Evolutionary conservation across 2,329 filamentous ascomycete species (phyloP).

Genomic region (Claviceps pazoutovae): DNA sequence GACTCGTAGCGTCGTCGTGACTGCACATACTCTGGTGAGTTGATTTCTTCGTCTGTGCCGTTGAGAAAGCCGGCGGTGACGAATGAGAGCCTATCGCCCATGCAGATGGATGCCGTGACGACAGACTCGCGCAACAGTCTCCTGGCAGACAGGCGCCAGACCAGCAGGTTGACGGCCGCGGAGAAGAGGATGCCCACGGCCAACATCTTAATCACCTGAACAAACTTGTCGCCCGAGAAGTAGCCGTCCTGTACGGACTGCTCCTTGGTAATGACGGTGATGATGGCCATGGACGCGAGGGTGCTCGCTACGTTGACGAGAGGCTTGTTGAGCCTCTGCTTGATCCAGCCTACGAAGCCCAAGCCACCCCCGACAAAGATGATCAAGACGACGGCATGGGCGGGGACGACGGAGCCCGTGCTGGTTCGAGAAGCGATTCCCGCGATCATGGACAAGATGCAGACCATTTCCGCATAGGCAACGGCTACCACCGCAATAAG

Average conservation of each 20-base stretch:
- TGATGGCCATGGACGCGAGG: constrained; percentile 74
- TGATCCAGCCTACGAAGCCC: constrained; percentile 78
- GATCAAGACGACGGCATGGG: constrained; percentile 65
- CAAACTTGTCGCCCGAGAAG: constrained; percentile 69
- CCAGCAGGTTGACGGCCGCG: constrained; percentile 58
- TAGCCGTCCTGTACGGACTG: constrained; percentile 71
- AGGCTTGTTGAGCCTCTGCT: constrained; percentile 64
- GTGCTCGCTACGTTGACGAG: constrained; percentile 77
- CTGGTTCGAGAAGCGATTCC: constrained; percentile 63
- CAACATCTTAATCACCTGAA: constrained; percentile 72
- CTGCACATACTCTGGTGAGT: constrained; percentile 48
- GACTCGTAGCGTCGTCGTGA: constrained; percentile 51
- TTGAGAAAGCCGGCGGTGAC: constrained; percentile 75
- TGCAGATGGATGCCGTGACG: constrained; percentile 54
- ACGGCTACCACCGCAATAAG: constrained; percentile 67
- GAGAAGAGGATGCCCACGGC: constrained; percentile 62
- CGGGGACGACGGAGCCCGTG: constrained; percentile 51
- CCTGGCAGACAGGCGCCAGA: constrained; percentile 69
- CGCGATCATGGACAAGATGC: constrained; percentile 76
- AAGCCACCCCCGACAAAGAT: constrained; percentile 77
- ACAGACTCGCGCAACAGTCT: constrained; percentile 60
- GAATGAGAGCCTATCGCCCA: constrained; percentile 68
- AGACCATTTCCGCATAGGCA: constrained; percentile 54
- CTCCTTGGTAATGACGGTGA: constrained; percentile 83
- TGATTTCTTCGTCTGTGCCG: constrained; percentile 66